Base-by-base conservation (phyloP, 495 filamentous ascomycete genomes). In the Friedmanniomyces endolithicus region DNA sequence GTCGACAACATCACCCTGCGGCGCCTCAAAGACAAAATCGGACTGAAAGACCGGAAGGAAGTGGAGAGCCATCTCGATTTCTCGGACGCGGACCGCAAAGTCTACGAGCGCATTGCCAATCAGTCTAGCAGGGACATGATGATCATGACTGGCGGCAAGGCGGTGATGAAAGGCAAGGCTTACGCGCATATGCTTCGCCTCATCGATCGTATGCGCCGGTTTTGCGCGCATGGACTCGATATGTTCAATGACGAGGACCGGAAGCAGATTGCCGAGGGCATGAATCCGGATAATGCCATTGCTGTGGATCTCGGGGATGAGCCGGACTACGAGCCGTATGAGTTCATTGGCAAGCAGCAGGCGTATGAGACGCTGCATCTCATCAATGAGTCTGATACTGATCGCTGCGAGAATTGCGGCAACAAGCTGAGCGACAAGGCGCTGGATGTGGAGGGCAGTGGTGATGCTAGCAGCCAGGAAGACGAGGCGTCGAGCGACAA, bases 1-100 rank as follows among this genome's bases (percentile, higher is more conserved):
- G 87, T 98, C 16, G 87, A 95, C 63, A 90, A 85, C 37, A 83
- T 98, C 53, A 95, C 92, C 0, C 71, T 98, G 20, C 83, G 92
- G n/a, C 85, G 92, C 23, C 72, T 90, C 43, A 98, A 98, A 68
- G 88, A 95, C 65, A 85, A 80, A 64, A 90, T 96, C 52, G 74
- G 90, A 61, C 35, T 62, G 19, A 37, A 33, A 12, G 70, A 75
- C 20, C 80, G 90, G 1, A 72, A 73, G 1, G 90, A 96, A 58
- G 69, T 83, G 48, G 77, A 88, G 11, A 72, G 90, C 19, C 70
- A 67, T 33, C 70, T 81, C n/a, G 68, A 72, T 61, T 83, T 84
- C 64, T 68, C 71, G 1, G 70, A 76, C 11, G 68, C 77, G 23
- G 82, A 85, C 59, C 81, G 66, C 70, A 77, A 81, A 17, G 35